These are phyloP conservation scores for Panellus pusillus DNA, from an alignment of 768 basidiomycete genomes.

Conservation along the genomic window DNA sequence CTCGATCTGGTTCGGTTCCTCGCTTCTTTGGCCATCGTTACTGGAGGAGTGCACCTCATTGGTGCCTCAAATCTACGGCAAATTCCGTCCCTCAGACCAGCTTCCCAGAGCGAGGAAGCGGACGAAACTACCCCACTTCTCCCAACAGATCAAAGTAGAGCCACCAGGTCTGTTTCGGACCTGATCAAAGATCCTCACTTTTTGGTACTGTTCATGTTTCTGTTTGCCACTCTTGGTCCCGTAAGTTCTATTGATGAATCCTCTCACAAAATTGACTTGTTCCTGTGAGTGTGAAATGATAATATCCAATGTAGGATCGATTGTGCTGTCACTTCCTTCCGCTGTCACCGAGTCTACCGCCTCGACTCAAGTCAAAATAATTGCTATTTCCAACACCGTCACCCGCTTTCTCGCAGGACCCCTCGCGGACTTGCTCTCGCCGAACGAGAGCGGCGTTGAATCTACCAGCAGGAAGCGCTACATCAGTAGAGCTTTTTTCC, in stretches of 20 bases:
- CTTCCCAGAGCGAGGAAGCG: constrained; percentile 10
- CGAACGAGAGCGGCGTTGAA: constrained; percentile 32
- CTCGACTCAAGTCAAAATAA: constrained; percentile 58
- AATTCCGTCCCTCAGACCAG: background rate
- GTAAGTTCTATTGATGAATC: constrained; percentile 42
- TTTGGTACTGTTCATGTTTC: constrained; percentile 59
- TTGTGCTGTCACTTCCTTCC: constrained; percentile 62
- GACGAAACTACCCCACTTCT: constrained; percentile 38
- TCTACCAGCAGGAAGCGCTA: constrained; percentile 47
- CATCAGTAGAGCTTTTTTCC: constrained; percentile 63
- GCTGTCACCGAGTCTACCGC: constrained; percentile 16
- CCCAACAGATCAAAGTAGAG: constrained; percentile 1
- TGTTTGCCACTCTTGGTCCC: constrained; percentile 60
- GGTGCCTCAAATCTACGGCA: constrained; percentile 46
- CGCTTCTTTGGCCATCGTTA: constrained; percentile 54
- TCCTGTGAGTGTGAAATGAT: constrained; percentile 70
- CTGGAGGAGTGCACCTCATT: constrained; percentile 52
- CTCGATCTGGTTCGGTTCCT: constrained; percentile 50
- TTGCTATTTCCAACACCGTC: constrained; percentile 71
- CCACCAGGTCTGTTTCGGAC: constrained; percentile 33
- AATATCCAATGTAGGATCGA: constrained; percentile 79
- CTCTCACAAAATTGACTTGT: background rate
- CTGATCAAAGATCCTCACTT: constrained; percentile 59
- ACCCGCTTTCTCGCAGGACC: constrained; percentile 69
- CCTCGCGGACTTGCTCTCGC: constrained; percentile 72